These are phyloP conservation scores for Thalassiosira exigua DNA, from an alignment of 352 stramenopile species.

Conservation along the genomic window DNA sequence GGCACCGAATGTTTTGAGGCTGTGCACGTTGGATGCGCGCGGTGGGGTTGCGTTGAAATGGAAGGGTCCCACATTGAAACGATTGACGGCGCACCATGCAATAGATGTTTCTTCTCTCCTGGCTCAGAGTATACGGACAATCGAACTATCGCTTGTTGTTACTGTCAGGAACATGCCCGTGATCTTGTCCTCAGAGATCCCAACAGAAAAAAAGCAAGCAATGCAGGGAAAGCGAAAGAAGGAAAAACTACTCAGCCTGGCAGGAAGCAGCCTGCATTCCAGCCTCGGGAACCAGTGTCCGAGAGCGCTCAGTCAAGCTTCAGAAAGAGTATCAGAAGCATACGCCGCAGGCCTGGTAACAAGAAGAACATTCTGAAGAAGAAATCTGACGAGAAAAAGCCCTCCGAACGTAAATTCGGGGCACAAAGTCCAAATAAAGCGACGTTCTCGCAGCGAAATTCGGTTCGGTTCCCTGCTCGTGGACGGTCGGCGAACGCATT, in stretches of 20 bases:
- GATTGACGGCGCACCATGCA: conserved; percentile 19
- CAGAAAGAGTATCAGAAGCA: background rate
- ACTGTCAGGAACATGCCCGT: conserved; percentile 43
- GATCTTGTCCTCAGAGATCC: conserved; percentile 46
- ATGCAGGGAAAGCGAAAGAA: background rate
- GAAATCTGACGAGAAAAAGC: background rate
- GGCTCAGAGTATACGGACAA: conserved; percentile 16
- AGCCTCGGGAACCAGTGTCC: background rate
- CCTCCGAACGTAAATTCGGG: background rate
- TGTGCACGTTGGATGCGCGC: conserved; percentile 63
- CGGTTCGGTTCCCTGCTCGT: too few relatives aligned
- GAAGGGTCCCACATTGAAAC: conserved; percentile 34
- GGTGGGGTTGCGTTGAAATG: conserved; percentile 34
- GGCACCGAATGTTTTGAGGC: conserved; percentile 36
- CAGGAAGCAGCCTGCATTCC: background rate
- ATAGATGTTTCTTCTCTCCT: conserved; percentile 47
- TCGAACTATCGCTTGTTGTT: conserved; percentile 28
- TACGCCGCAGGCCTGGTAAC: background rate
- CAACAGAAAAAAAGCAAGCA: conserved; percentile 1
- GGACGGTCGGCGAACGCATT: too few relatives aligned
- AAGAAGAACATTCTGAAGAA: conserved; percentile 4
- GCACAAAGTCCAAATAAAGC: background rate
- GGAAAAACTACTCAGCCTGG: background rate
- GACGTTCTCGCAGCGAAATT: too few relatives aligned
- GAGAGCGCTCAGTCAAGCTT: background rate